A percentile compares a stretch with the other conserved stretches of the same genome.
phyloP scores from a whole-genome alignment of 1,284 basidiomycete genomes.

The Ustilago cynodontis region DNA sequence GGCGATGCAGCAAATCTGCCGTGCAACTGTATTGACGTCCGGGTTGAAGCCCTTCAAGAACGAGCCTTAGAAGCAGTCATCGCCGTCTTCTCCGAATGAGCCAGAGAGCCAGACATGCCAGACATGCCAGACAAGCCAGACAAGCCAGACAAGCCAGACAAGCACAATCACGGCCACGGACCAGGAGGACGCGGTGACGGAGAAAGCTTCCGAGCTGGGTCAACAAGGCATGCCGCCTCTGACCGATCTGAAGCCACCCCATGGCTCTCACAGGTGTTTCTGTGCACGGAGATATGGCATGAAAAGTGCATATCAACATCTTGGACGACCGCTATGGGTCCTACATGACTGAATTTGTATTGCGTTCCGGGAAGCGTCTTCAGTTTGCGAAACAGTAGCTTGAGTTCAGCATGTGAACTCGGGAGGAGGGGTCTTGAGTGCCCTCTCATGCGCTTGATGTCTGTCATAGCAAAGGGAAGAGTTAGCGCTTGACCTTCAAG shows the following conservation, averaged over 20 bases:
- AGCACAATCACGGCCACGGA: too few relatives aligned
- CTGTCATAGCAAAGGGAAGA: constrained; percentile 1
- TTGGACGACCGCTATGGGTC: background rate
- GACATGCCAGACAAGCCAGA: too few relatives aligned
- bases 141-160: too few relatives aligned
- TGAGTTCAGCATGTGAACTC: constrained; percentile 16
- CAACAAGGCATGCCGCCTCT: too few relatives aligned
- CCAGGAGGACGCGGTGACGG: too few relatives aligned
- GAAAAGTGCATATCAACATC: background rate
- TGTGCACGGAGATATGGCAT: background rate
- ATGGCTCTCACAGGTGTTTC: background rate
- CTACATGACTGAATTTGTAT: background rate
- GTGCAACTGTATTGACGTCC: too few relatives aligned
- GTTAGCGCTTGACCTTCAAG: background rate
- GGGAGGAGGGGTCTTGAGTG: constrained; percentile 3
- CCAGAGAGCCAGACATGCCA: too few relatives aligned
- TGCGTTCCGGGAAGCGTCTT: background rate
- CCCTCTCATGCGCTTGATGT: constrained; percentile 16
- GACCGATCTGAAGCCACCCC: background rate
- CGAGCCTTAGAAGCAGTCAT: too few relatives aligned
- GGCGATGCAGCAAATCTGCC: too few relatives aligned
- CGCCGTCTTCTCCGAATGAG: too few relatives aligned
- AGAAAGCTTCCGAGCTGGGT: too few relatives aligned
- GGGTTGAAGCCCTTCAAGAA: too few relatives aligned
- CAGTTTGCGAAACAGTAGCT: background rate